A percentile compares a stretch with the other conserved stretches of the same genome.
These are phyloP conservation scores for Vitis hybrid DNA, from an alignment of 177 flowering plant species.

Conservation along the genomic window DNA sequence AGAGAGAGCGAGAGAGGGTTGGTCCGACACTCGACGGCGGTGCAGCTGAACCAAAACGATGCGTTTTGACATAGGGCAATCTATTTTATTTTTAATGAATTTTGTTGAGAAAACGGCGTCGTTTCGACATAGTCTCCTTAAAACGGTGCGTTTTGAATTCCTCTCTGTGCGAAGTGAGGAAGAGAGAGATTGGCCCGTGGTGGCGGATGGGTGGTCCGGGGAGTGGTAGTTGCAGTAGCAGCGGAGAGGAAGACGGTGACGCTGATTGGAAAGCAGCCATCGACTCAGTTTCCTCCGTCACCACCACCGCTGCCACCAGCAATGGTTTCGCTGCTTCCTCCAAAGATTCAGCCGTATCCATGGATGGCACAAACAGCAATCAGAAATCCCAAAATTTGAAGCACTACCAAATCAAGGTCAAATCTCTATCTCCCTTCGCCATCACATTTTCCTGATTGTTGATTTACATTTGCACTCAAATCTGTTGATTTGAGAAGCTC, in stretches of 20 bases:
- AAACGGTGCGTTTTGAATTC: not conserved
- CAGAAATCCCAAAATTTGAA: conserved; percentile 32
- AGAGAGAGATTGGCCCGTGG: conserved; percentile 1
- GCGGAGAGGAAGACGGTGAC: conserved; percentile 66
- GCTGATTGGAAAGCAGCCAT: conserved; percentile 62
- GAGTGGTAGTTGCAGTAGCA: conserved; percentile 35
- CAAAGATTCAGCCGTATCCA: not conserved
- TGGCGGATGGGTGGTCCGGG: conserved; percentile 17
- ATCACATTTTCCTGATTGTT: not conserved
- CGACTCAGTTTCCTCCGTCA: conserved; percentile 37
- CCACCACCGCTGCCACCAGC: conserved; percentile 9
- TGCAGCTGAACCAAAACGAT: no score
- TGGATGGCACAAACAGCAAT: conserved; percentile 11
- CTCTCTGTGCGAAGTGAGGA: not conserved
- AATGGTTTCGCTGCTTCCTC: not conserved
- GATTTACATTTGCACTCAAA: no score
- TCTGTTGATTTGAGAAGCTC: not conserved
- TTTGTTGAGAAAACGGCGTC: no score
- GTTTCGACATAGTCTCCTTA: no score
- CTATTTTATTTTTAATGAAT: no score
- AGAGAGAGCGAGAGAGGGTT: not conserved
- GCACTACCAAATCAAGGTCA: conserved; percentile 60
- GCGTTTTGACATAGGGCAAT: no score
- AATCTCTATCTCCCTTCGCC: not conserved
- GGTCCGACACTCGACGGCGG: no score